Evolutionary conservation across 139 green algal species (phyloP).

Genomic region (Chlorella sorokiniana): DNA sequence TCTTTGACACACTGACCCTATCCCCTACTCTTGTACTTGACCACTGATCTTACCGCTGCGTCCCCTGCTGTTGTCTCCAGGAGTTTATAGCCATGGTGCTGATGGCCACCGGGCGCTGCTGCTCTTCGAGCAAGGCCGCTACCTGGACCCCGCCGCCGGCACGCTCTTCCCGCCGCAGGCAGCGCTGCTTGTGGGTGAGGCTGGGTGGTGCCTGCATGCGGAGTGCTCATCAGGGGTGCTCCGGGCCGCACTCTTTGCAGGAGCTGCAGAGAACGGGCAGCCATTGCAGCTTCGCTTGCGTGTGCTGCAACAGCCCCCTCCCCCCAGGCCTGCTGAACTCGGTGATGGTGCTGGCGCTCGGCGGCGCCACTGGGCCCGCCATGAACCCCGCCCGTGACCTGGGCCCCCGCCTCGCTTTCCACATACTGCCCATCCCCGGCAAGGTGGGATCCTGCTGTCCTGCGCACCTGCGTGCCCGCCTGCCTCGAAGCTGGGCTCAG

Average conservation of each 20-base stretch:
- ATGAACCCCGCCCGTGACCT: constrained; percentile 67
- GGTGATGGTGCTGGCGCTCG: background rate
- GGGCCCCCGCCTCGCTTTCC: constrained; percentile 58
- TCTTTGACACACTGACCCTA: no score
- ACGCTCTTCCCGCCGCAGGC: background rate
- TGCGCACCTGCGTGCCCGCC: no score
- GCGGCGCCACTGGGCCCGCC: constrained; percentile 40
- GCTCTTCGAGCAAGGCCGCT: background rate
- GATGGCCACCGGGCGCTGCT: constrained; percentile 18
- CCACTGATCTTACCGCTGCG: no score
- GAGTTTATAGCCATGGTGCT: constrained; percentile 3
- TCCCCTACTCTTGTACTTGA: no score
- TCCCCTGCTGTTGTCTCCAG: no score
- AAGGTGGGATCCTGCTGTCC: no score
- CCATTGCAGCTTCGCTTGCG: background rate
- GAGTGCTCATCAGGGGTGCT: no score
- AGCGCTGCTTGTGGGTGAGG: constrained; percentile 1
- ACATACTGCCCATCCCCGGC: constrained; percentile 58
- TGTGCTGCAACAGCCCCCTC: background rate
- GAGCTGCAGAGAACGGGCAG: background rate
- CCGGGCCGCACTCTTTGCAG: no score
- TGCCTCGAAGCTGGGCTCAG: no score
- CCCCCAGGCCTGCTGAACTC: constrained; percentile 19
- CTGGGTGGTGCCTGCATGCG: background rate
- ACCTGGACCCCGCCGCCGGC: background rate